Base-by-base conservation (phyloP, 352 stramenopile genomes). In the Discostella stelligera region DNA sequence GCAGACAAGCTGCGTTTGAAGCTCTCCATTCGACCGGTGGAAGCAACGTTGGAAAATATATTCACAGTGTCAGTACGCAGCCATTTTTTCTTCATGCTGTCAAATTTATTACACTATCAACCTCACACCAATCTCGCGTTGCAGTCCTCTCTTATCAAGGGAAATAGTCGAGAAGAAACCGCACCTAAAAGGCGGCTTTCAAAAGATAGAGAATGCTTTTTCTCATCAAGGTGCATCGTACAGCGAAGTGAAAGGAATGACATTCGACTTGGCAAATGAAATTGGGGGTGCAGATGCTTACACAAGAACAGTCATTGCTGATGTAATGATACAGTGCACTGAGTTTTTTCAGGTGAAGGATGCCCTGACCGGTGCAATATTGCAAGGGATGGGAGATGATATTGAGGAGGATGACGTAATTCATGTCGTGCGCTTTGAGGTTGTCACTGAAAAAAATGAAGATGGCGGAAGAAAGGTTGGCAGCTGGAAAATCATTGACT, bases 401-500 rank as follows among this genome's bases (percentile, higher is more conserved):
- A n/a, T 39, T 2, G 74, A 78, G 18, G 64, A 77, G 27, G 62
- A 77, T 44, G 59, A 68, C 52, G 70, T 80, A 13, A 63, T 78
- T 9, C 79, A 86, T 62, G 20, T 72, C 14, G 79, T 83, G 6
- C 55, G 79, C 27, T 86, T 86, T 69, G 69, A 83, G 59, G 67
- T 80, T 9, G 69, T 76, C 10, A 77, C 70, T 20, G 65, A 76
- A 41, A 67, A 53, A 62, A 54, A 48, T 13, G 66, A 68, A 20
- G 66, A 50, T 53, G 54, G 44, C 4, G 44, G 30, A 46, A 60
- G 77, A 30, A 53, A 71, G 21, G 21, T 80, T 48, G 73, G 67
- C 0, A 82, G 56, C 52, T 86, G 79, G 79, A 77, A 76, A 46
- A 77, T 86, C 37, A 82, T 80, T 59, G 79, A 86, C 61, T 66